These are phyloP conservation scores for Penicillium sp. DNA, from an alignment of 2,329 filamentous ascomycete genomes.

Conservation along the genomic window DNA sequence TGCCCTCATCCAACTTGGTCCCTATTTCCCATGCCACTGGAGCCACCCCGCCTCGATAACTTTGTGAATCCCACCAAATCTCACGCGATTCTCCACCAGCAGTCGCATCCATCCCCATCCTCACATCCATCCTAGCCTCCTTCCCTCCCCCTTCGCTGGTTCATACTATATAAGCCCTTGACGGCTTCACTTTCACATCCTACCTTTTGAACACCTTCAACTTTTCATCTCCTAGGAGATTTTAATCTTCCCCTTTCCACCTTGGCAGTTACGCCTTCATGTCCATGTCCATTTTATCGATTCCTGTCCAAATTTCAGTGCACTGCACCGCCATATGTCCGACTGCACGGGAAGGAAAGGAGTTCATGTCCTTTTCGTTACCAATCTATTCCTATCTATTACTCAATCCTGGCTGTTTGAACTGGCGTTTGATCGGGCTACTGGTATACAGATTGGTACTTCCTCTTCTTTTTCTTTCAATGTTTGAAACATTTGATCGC, in stretches of 20 bases:
- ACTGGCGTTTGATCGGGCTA: constrained; percentile 17
- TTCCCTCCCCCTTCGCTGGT: background rate
- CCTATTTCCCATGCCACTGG: constrained; percentile 33
- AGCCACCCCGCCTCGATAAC: constrained; percentile 36
- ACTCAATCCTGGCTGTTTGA: constrained; percentile 10
- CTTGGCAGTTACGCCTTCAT: constrained; percentile 1
- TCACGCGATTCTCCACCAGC: no score
- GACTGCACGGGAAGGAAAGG: constrained; percentile 23
- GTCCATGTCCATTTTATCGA: constrained; percentile 11
- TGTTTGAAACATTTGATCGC: no score
- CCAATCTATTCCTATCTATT: no score
- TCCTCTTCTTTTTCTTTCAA: constrained; percentile 6
- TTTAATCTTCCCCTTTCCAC: constrained; percentile 13
- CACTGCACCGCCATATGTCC: constrained; percentile 25
- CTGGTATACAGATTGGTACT: constrained; percentile 25
- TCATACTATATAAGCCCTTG: constrained; percentile 9
- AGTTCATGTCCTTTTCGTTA: constrained; percentile 8
- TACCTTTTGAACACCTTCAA: no score
- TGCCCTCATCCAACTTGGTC: constrained; percentile 30
- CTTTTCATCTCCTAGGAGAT: no score
- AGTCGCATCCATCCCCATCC: no score
- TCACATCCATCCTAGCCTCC: background rate
- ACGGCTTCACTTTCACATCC: no score
- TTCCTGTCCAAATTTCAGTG: constrained; percentile 11
- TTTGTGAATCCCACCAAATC: no score